These are phyloP conservation scores for Evansstolkia leycettana DNA, from an alignment of 495 filamentous ascomycete species.

Conservation along the genomic window DNA sequence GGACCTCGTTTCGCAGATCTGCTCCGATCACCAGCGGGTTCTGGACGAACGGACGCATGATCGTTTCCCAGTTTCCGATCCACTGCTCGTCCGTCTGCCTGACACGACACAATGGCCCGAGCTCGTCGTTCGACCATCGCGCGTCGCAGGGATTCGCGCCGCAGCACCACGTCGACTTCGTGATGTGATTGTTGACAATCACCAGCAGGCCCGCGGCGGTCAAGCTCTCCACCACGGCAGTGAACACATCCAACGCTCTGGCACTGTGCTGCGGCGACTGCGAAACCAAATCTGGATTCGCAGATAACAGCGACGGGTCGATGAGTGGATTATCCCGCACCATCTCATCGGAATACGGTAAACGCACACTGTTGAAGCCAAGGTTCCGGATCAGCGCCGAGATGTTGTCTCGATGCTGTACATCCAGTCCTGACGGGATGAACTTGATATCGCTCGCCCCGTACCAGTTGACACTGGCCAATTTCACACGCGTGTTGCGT, in stretches of 20 bases:
- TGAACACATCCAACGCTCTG: slow-evolving; percentile 42
- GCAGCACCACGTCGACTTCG: slow-evolving; percentile 48
- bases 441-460: slow-evolving; percentile 47
- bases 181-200: slow-evolving; percentile 52
- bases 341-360: slow-evolving; percentile 52
- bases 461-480: slow-evolving; percentile 52
- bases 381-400: slow-evolving; percentile 36
- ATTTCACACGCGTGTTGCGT: slow-evolving; percentile 35
- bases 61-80: slow-evolving; percentile 46
- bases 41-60: slow-evolving; percentile 38
- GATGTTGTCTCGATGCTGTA: slow-evolving; percentile 42
- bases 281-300: slow-evolving; percentile 43
- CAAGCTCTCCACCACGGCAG: slow-evolving; percentile 38
- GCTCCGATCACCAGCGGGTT: slow-evolving; percentile 45
- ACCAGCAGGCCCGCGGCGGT: slow-evolving; percentile 45
- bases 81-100: slow-evolving; percentile 44
- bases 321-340: slow-evolving; percentile 40
- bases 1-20: slow-evolving; percentile 48
- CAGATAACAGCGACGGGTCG: slow-evolving; percentile 28
- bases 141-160: slow-evolving; percentile 47
- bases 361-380: slow-evolving; percentile 52
- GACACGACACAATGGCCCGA: slow-evolving; percentile 39
- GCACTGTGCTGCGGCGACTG: too few relatives aligned
- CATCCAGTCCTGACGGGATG: slow-evolving; percentile 46
- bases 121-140: slow-evolving; percentile 43